Evolutionary conservation across 2,329 filamentous ascomycete species (phyloP).

Genomic region (Ustilaginoidea virens): DNA sequence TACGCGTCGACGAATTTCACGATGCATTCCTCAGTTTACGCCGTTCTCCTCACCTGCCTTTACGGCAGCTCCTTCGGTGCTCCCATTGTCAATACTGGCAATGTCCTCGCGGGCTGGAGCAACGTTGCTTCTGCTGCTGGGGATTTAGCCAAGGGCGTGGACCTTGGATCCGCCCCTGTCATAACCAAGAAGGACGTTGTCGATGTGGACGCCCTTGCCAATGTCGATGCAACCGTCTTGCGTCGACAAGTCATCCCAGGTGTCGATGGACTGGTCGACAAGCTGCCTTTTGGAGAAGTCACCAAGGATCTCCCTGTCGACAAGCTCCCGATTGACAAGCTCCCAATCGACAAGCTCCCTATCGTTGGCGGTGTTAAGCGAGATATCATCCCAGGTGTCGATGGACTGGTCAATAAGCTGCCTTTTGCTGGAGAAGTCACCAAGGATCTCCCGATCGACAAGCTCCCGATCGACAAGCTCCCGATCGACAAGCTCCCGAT

Average conservation of each 20-base stretch:
- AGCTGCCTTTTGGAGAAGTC: not conserved
- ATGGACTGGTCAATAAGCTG: no score
- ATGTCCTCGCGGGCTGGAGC: not conserved
- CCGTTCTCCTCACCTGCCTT: constrained; percentile 3
- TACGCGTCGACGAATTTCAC: not conserved
- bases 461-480: no score
- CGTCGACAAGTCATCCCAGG: not conserved
- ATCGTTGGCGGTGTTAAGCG: not conserved
- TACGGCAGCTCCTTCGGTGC: constrained; percentile 3
- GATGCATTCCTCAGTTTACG: constrained; percentile 3
- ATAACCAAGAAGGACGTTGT: not conserved
- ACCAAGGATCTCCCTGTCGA: not conserved
- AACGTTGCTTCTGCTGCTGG: not conserved
- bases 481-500: no score
- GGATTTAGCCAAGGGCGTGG: not conserved
- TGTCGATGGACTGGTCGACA: not conserved
- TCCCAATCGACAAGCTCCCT: no score
- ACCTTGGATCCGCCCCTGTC: no score
- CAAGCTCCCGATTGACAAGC: no score
- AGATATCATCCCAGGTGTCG: no score
- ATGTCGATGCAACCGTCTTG: no score
- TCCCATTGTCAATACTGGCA: not conserved
- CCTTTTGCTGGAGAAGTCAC: no score
- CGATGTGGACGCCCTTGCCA: not conserved
- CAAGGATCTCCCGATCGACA: no score